These are phyloP conservation scores for Dichomitus squalens DNA, from an alignment of 1,284 basidiomycete genomes.

Conservation along the genomic window DNA sequence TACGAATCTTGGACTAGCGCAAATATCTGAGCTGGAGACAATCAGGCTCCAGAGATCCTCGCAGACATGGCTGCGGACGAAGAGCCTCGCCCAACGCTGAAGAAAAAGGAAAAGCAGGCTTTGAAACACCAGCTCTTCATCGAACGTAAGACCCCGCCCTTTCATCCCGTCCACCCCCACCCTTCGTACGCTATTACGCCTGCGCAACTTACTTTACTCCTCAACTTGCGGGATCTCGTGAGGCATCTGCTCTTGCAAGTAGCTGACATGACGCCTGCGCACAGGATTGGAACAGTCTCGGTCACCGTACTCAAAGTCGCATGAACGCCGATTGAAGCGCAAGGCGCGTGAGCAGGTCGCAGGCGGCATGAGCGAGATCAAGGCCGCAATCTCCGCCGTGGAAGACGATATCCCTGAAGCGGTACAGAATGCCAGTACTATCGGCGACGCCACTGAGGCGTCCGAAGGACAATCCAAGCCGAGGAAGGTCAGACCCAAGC, in stretches of 20 bases:
- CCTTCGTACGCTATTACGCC: not conserved
- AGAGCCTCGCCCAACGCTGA: constrained; percentile 35
- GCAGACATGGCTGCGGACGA: constrained; percentile 32
- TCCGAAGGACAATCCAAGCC: no score
- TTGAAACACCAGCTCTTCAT: constrained; percentile 70
- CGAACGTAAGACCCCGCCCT: constrained; percentile 47
- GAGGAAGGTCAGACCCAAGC: constrained; percentile 32
- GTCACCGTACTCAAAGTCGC: constrained; percentile 75
- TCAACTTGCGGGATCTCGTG: constrained; percentile 8
- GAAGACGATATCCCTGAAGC: constrained; percentile 38
- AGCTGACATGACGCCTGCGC: not conserved
- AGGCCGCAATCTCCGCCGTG: constrained; percentile 55
- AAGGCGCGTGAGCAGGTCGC: constrained; percentile 72
- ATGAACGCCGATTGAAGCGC: constrained; percentile 69
- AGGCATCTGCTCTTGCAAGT: not conserved
- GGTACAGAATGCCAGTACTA: constrained; percentile 21
- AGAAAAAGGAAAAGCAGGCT: constrained; percentile 73
- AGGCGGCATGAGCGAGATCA: constrained; percentile 60
- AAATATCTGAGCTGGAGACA: not conserved
- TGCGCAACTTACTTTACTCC: not conserved
- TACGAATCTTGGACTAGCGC: not conserved
- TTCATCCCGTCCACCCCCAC: not conserved
- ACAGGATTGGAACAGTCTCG: constrained; percentile 57
- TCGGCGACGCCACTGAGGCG: constrained; percentile 20
- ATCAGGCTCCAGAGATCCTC: constrained; percentile 51